phyloP scores from a whole-genome alignment of 2,329 filamentous ascomycete species.

The Colletotrichum godetiae region DNA sequence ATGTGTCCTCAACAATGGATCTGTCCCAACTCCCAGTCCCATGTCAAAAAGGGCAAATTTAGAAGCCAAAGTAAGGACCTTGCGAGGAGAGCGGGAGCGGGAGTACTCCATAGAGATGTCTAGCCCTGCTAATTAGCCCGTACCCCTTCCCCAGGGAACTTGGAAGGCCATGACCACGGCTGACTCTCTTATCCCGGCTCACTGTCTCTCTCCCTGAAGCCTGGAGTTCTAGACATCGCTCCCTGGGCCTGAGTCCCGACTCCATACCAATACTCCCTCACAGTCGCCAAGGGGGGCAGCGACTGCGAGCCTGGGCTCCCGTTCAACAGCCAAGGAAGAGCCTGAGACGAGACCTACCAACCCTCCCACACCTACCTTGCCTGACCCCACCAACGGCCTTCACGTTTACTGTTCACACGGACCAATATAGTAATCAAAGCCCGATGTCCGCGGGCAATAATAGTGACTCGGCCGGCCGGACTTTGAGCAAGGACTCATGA shows the following conservation, averaged over 20 bases:
- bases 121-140: not conserved
- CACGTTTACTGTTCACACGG: not conserved
- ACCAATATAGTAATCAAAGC: not conserved
- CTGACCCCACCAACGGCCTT: not conserved
- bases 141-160: not conserved
- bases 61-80: not conserved
- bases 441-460: not conserved
- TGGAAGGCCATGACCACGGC: not conserved
- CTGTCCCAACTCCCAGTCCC: not conserved
- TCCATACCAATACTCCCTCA: not conserved
- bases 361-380: not conserved
- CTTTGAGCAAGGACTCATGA: not conserved
- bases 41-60: not conserved
- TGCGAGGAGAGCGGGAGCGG: conserved; percentile 3
- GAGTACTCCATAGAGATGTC: not conserved
- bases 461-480: conserved; percentile 17
- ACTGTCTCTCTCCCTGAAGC: not conserved
- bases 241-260: too few relatives aligned
- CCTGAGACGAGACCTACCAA: not conserved
- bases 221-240: too few relatives aligned
- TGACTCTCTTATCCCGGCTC: not conserved
- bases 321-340: not conserved
- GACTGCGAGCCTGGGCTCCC: not conserved
- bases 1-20: not conserved
- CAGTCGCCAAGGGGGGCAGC: not conserved